Evolutionary conservation across 768 basidiomycete species (phyloP), one percentile per base, ranked within the genome.

Genomic region (Mycena filopes): DNA sequence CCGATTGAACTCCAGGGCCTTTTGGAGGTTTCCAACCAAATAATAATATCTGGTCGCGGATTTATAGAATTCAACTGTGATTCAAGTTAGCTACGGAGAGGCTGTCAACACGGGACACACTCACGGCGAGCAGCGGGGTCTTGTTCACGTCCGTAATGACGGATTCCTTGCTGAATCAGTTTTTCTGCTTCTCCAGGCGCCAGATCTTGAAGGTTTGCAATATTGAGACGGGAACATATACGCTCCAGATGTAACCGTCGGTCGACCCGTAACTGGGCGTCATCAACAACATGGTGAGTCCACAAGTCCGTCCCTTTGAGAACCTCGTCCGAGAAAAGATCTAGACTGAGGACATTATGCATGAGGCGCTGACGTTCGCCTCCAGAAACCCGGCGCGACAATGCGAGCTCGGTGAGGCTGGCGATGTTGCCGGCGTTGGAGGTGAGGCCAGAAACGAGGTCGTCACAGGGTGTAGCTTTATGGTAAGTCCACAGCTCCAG

Each of bases 241-340:
- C 25, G 56, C 15, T 57, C 33, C 56, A 43, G 48, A n/a, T 48
- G 31, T 33, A 47, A 25, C 29, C 46, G n/a, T 18, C 28, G n/a
- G 18, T 47, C 56, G 15, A 21, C 45, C 20, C 21, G 36, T 11
- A 46, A 23, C 45, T 57, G 23, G 0, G 48, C 48, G n/a, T 48
- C 31, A 6, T 48, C 36, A 6, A 57, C 33, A 9, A 47, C 56
- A 9, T 47, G 33, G 0, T 40, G 43, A 5, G 45, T 46, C 56
- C 46, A 36, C 18, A 46, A 33, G 10, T 36, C 26, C 13, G 26
- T 21, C 1, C 45, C 36, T 13, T 40, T 57, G 7, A 57, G 31
- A 47, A 47, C 23, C 6, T 38, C 40, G 15, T 57, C 45, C 9
- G 33, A 47, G 23, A 58, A 58, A 9, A 58, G 57, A 49, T 58